These are phyloP conservation scores for Myxozyma sirexii DNA, from an alignment of 805 yeast genomes.

Conservation along the genomic window DNA sequence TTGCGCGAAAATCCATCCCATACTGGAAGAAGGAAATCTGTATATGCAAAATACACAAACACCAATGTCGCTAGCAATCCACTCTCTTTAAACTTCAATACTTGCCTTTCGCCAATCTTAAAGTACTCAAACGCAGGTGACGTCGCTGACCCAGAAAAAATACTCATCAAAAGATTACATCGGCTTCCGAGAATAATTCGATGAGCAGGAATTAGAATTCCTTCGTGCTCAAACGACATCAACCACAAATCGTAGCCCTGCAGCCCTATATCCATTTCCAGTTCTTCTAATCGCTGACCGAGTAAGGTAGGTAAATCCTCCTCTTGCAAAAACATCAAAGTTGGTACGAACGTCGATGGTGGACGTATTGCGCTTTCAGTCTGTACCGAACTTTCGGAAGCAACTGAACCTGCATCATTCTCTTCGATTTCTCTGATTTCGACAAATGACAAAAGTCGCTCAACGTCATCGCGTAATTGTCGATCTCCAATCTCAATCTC, in stretches of 20 bases:
- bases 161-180: constrained; percentile 34
- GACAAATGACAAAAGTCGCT: constrained; percentile 43
- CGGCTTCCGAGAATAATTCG: constrained; percentile 27
- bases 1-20: constrained; percentile 46
- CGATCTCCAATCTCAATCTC: constrained; percentile 57
- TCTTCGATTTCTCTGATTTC: constrained; percentile 16
- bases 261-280: constrained; percentile 14
- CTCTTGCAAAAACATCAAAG: constrained; percentile 18
- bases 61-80: constrained; percentile 44
- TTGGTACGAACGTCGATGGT: constrained; percentile 14
- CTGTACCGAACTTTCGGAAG: constrained; percentile 8
- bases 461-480: constrained; percentile 56
- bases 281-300: constrained; percentile 10
- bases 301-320: constrained; percentile 27
- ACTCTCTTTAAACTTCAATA: constrained; percentile 11
- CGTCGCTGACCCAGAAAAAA: constrained; percentile 18
- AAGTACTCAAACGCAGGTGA: constrained; percentile 4
- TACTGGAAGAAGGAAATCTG: constrained; percentile 49
- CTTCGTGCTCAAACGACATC: constrained; percentile 29
- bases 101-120: not conserved
- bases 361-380: not conserved
- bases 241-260: constrained; percentile 24
- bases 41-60: constrained; percentile 54
- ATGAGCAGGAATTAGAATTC: constrained; percentile 26
- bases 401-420: constrained; percentile 15